Base-by-base conservation (phyloP, 805 yeast genomes). In the Teunomyces lycoperdinae region DNA sequence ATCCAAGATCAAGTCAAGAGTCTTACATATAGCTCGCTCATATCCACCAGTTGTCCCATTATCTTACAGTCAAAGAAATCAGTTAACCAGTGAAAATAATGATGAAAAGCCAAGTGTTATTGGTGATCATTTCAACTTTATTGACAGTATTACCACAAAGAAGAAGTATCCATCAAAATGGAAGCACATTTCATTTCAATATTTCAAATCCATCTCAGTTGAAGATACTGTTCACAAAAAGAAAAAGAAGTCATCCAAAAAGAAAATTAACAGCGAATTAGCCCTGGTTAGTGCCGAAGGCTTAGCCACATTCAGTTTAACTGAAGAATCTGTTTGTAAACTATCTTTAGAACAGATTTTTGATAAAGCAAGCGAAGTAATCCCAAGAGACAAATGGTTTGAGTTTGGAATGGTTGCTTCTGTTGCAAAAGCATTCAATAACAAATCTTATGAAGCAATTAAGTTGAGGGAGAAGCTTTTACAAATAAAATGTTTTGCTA, bases 351-450 rank as follows among this genome's bases (percentile, higher is more conserved):
- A 83, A 52, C 87, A 86, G 58, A 74, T 87, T 14, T 83, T 73
- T 57, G 87, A 84, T 46, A 79, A 73, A 49, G 90, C 87, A 3
- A 60, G 70, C 51, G 77, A 71, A 32, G 65, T 64, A 9, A 63
- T 86, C 14, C 95, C 96, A 3, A 60, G 74, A 30, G 82, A 82
- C n/a, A 72, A 67, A 32, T 81, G 87, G 82, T 74, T 76, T 49
- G 83, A 80, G 31, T 88, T 84, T 56, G 77, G 84, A 1, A 63
- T 84, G 33, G 78, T 76, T 39, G 84, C 85, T 0, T 68, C 83
- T 5, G 71, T 79, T 28, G 88, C 90, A 0, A 89, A 89, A 63
- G 81, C 96, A 0, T 89, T 87, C 70, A 79, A 79, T 58, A 70
- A 76, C 13, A 76, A 73, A 39, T 68, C 85, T 1, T 69, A 67